Conservation (phyloP, 2,329 filamentous ascomycete genomes). For the Knufia petricola region DNA sequence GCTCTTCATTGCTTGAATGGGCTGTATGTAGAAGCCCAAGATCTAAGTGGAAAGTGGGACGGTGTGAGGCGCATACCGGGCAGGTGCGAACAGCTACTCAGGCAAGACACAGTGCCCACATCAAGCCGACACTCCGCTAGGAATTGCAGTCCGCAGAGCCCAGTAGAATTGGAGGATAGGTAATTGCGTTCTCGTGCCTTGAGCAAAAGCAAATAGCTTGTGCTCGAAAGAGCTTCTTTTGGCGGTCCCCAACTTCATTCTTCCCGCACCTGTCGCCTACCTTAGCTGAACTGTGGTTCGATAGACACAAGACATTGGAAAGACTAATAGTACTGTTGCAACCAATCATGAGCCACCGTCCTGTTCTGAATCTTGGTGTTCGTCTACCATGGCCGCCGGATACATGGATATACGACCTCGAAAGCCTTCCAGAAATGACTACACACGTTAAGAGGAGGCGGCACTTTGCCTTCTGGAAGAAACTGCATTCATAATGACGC, state of each 20-base stretch:
- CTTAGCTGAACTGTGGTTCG: neutral
- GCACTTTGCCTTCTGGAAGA: constrained; percentile 1
- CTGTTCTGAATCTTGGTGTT: neutral
- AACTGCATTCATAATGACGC: neutral
- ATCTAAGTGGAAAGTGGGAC: neutral
- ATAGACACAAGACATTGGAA: neutral
- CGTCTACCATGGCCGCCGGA: neutral
- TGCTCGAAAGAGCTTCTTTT: neutral
- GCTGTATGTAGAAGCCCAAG: too few species aligned
- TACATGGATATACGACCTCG: neutral
- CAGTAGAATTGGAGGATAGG: too few species aligned
- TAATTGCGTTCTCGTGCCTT: neutral
- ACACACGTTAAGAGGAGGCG: neutral
- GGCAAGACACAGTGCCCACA: neutral
- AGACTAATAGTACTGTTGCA: neutral
- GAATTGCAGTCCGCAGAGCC: neutral
- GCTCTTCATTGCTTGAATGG: too few species aligned
- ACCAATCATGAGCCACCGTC: neutral
- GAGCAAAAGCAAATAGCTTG: too few species aligned
- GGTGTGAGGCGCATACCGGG: neutral
- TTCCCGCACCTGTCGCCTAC: neutral
- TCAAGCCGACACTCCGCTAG: neutral
- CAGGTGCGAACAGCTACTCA: neutral
- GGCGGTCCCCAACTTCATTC: neutral
- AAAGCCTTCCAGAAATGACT: too few species aligned